Evolutionary conservation across 2,329 filamentous ascomycete genomes (phyloP).

Genomic region (Neoascochyta sp.): DNA sequence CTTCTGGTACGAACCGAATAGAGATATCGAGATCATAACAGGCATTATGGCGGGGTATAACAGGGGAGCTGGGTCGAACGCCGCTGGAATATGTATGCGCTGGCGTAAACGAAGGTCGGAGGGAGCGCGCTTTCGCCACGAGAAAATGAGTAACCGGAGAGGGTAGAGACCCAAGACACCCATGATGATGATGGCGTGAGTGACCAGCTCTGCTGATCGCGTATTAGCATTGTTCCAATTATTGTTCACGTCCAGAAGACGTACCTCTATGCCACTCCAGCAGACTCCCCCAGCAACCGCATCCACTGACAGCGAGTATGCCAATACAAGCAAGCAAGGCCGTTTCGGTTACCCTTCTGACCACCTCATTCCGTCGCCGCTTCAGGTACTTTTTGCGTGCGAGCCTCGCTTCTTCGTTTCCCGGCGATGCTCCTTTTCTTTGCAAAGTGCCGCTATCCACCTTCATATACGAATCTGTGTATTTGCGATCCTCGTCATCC

Average conservation of each 20-base stretch:
- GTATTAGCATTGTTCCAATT: conserved; percentile 10
- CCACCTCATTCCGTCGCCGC: conserved; percentile 85
- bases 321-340: conserved; percentile 53
- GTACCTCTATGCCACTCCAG: conserved; percentile 42
- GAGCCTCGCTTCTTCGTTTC: conserved; percentile 37
- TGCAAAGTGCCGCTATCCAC: conserved; percentile 14
- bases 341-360: conserved; percentile 58
- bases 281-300: conserved; percentile 31
- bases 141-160: conserved; percentile 35
- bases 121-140: conserved; percentile 18
- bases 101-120: conserved; percentile 34
- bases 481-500: conserved; percentile 45
- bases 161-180: conserved; percentile 37
- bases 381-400: conserved; percentile 69
- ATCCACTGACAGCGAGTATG: conserved; percentile 43
- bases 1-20: conserved; percentile 59
- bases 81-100: conserved; percentile 62
- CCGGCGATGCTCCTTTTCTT: conserved; percentile 16
- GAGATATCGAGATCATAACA: conserved; percentile 69
- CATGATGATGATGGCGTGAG: conserved; percentile 34
- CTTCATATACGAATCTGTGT: conserved; percentile 39
- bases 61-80: conserved; percentile 90
- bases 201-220: conserved; percentile 39
- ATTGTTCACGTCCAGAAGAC: conserved; percentile 1
- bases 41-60: conserved; percentile 79